These are phyloP conservation scores for Talaromyces sp. DNA, from an alignment of 2,329 filamentous ascomycete genomes.

Conservation along the genomic window DNA sequence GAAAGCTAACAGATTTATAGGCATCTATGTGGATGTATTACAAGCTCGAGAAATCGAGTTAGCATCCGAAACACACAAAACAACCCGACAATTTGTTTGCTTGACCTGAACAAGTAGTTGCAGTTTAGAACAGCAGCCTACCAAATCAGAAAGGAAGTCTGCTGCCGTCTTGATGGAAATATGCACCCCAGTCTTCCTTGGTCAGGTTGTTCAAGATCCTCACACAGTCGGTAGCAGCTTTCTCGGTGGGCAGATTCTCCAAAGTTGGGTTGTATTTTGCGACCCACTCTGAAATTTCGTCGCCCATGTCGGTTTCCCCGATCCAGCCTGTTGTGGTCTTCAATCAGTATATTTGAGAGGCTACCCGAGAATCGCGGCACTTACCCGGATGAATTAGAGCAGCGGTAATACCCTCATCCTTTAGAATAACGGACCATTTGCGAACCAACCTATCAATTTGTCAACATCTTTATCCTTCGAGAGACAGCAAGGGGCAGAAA, in stretches of 20 bases:
- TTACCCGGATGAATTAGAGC: slow-evolving; percentile 8
- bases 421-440: slow-evolving; percentile 5
- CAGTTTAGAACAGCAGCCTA: neutral
- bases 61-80: neutral
- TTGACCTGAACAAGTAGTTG: neutral
- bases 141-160: neutral
- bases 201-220: neutral
- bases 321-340: neutral
- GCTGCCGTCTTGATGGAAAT: neutral
- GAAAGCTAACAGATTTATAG: neutral
- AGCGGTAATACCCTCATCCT: slow-evolving; percentile 8
- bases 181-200: slow-evolving; percentile 4
- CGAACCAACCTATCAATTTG: slow-evolving; percentile 2
- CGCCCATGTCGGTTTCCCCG: slow-evolving; percentile 3
- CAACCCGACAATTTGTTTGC: neutral
- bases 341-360: neutral
- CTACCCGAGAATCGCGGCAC: neutral
- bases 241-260: neutral
- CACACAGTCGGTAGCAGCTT: neutral
- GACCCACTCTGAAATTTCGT: slow-evolving; percentile 1
- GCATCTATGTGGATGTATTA: neutral
- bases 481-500: no score
- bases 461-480: neutral
- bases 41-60: neutral
- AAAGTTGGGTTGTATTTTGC: slow-evolving; percentile 8